Conservation (phyloP, 495 filamentous ascomycete species). For the Schizothecium vesticola region DNA sequence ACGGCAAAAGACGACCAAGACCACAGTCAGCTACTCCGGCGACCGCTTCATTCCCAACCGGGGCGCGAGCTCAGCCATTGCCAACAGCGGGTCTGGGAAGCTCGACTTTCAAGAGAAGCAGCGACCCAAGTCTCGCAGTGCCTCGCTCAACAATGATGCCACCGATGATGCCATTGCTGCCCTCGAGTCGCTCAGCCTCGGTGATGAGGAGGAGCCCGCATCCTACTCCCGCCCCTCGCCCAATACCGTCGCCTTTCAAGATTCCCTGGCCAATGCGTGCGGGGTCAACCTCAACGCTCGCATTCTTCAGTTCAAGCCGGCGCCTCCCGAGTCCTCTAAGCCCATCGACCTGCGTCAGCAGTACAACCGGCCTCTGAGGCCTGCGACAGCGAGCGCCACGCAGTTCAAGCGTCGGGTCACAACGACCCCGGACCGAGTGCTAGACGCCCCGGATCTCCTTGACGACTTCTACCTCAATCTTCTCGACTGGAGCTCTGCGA, state of each 20-base stretch:
- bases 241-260: slow-evolving; percentile 84
- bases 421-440: slow-evolving; percentile 90
- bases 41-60: slow-evolving; percentile 97
- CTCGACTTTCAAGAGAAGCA: slow-evolving; percentile 58
- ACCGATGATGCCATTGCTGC: slow-evolving; percentile 74
- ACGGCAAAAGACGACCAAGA: slow-evolving; percentile 67
- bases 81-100: slow-evolving; percentile 76
- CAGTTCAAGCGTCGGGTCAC: slow-evolving; percentile 87
- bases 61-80: slow-evolving; percentile 78
- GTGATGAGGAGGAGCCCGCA: slow-evolving; percentile 44
- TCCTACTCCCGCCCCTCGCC: slow-evolving; percentile 75
- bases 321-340: slow-evolving; percentile 91
- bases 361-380: slow-evolving; percentile 93
- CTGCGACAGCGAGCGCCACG: slow-evolving; percentile 62
- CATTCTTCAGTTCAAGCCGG: slow-evolving; percentile 98
- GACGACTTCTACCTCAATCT: slow-evolving; percentile 99
- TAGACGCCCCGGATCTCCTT: slow-evolving; percentile 93
- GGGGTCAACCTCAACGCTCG: slow-evolving; percentile 89
- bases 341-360: slow-evolving; percentile 95
- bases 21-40: slow-evolving; percentile 74
- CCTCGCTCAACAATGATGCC: slow-evolving; percentile 56
- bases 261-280: slow-evolving; percentile 84
- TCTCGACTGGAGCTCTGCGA: slow-evolving; percentile 93
- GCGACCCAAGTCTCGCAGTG: slow-evolving; percentile 60
- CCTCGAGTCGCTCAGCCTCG: slow-evolving; percentile 68